Conservation (phyloP, 805 yeast genomes). For the Kodamaea kakaduensis region DNA sequence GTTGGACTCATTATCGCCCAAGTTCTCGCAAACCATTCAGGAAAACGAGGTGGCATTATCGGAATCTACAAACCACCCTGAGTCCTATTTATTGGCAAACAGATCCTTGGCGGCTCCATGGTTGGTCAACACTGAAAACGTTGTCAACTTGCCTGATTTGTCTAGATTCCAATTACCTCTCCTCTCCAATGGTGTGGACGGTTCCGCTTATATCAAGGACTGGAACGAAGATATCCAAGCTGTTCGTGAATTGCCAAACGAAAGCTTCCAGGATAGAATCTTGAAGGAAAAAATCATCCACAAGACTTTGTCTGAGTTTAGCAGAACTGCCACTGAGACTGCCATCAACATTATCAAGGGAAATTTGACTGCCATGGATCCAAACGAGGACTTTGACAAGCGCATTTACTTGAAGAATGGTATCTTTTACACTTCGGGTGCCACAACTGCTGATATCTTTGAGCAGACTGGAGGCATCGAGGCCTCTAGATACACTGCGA, state of each 20-base stretch:
- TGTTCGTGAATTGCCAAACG: slow-evolving; percentile 63
- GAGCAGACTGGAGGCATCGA: slow-evolving; percentile 70
- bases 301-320: slow-evolving; percentile 72
- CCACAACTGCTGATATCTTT: slow-evolving; percentile 52
- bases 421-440: slow-evolving; percentile 80
- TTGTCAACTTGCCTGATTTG: slow-evolving; percentile 45
- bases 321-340: slow-evolving; percentile 69
- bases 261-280: slow-evolving; percentile 60
- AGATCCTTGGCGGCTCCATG: slow-evolving; percentile 71
- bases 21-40: slow-evolving; percentile 50
- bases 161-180: slow-evolving; percentile 56
- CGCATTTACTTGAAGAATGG: slow-evolving; percentile 76
- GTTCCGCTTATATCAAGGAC: slow-evolving; percentile 58
- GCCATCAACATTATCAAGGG: slow-evolving; percentile 75
- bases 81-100: slow-evolving; percentile 58
- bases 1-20: slow-evolving; percentile 61
- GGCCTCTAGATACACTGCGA: slow-evolving; percentile 77
- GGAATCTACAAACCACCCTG: slow-evolving; percentile 41
- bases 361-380: slow-evolving; percentile 72
- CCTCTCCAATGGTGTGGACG: slow-evolving; percentile 55
- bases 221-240: slow-evolving; percentile 92
- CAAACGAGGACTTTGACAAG: slow-evolving; percentile 58
- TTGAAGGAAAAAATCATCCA: slow-evolving; percentile 71
- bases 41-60: slow-evolving; percentile 46
- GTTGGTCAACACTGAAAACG: slow-evolving; percentile 44